These are phyloP conservation scores for Sporisorium reilianum DNA, from an alignment of 1,284 basidiomycete genomes.

Conservation along the genomic window DNA sequence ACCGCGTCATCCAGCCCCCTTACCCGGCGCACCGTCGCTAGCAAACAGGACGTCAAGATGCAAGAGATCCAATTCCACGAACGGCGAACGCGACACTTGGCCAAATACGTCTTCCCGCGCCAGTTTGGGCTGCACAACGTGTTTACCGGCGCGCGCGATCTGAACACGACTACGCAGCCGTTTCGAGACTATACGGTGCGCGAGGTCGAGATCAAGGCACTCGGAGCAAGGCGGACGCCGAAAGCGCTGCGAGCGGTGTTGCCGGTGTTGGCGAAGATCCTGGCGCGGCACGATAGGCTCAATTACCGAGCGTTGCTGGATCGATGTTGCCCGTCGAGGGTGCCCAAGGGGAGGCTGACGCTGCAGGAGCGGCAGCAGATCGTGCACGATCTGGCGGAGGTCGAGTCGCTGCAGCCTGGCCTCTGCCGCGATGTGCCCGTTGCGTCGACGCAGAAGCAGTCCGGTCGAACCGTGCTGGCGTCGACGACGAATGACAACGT, in stretches of 20 bases:
- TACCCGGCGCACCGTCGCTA: slow-evolving; percentile 5
- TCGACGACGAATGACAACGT: slow-evolving; percentile 5
- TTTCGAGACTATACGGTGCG: slow-evolving; percentile 76
- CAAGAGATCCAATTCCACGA: slow-evolving; percentile 30
- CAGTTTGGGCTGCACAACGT: slow-evolving; percentile 79
- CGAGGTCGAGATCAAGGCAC: slow-evolving; percentile 77
- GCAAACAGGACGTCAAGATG: slow-evolving; percentile 2
- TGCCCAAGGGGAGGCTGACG: slow-evolving; percentile 64
- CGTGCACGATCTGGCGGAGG: slow-evolving; percentile 74
- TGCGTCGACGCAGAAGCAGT: not conserved
- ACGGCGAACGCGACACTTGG: slow-evolving; percentile 74
- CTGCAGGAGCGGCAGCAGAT: slow-evolving; percentile 75
- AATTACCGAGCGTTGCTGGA: slow-evolving; percentile 78
- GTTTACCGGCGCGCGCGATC: slow-evolving; percentile 70
- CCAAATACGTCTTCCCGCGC: slow-evolving; percentile 85
- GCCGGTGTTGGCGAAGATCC: slow-evolving; percentile 75
- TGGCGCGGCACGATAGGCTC: slow-evolving; percentile 79
- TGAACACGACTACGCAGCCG: slow-evolving; percentile 56
- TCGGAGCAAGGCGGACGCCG: slow-evolving; percentile 75
- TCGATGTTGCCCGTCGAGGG: slow-evolving; percentile 80
- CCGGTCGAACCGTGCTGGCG: not conserved
- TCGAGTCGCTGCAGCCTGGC: slow-evolving; percentile 16
- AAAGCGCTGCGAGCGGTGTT: slow-evolving; percentile 76
- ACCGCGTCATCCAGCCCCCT: not conserved
- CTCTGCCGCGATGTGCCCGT: slow-evolving; percentile 4